Base-by-base conservation (phyloP, 2,329 filamentous ascomycete genomes). In the Alternaria sp. region DNA sequence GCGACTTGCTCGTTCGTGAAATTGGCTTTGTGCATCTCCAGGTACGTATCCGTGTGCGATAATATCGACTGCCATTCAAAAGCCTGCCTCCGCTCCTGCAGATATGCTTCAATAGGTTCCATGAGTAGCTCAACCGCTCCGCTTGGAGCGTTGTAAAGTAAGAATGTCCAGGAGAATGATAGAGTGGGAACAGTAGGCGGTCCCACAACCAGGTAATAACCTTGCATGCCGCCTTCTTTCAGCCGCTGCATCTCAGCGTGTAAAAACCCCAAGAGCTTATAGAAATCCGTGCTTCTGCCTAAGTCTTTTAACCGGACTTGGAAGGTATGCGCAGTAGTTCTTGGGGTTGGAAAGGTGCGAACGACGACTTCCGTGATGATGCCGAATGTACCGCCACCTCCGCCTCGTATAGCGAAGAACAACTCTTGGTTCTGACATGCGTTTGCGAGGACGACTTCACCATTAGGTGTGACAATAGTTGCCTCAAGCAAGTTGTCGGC, bases 321-420 rank as follows among this genome's bases (percentile, higher is more conserved):
- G 37, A 77, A 69, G n/a, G 25, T 50, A 46, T 72, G 63, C 8
- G 58, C 18, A 2, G 68, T 69, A 6, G 68, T 70, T 8, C 63
- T 64, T 0, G 65, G 87, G 81, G 65, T 63, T 4, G 70, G 68
- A 26, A 61, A 72, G 0, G 64, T 64, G 28, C 67, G 66, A 11
- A 76, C 43, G 0, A 75, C 64, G 11, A 69, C 67, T 56, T 73
- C 66, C 1, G 69, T 66, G 0, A 82, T 64, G 2, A 84, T 76
- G 0, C 82, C 82, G 26, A 80, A 83, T 4, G 82, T 83, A 2
- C 79, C 81, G 9, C 78, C 78, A 0, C 82, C 82, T 3, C 76
- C 81, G 5, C 82, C 82, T 1, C 78, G 71, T 4, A 83, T 73
- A 0, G 81, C 82, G 71, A 78, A 83, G 69, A 83, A 84, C 2